Base-by-base conservation (phyloP, 805 yeast species). In the Spathaspora arborariae region DNA sequence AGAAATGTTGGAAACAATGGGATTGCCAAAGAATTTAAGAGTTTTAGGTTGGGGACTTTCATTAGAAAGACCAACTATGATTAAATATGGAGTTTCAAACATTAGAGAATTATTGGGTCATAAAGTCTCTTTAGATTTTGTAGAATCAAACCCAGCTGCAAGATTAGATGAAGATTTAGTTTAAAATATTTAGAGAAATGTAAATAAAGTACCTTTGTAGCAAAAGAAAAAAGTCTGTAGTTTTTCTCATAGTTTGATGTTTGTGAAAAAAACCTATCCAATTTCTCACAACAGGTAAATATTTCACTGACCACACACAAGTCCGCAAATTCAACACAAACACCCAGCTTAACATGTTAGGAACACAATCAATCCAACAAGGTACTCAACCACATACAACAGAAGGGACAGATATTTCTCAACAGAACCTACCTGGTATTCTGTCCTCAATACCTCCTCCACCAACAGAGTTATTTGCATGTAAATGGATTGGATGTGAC, bases 41-140 rank as follows among this genome's bases (percentile, higher is more conserved):
- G 98, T 92, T 10, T 79, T 90, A 55, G 99, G 99, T 52, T 94
- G 96, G 90, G 99, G 99, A 62, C 77, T 94, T 59, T 86, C 96
- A 20, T 78, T 94, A 65, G 99, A 94, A 72, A 85, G 99, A 74
- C 99, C 99, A 53, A 94, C 99, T 26, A 94, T 94, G 99, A 94
- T 94, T 68, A 94, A 92, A 72, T 94, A 94, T 64, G 96, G 85
- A 50, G 96, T 94, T 49, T 84, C 89, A 56, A 94, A 94, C 68
- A 94, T 94, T 60, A 85, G 99, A 77, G 99, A 94, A 69, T 75
- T 94, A 60, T 77, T 94, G 63, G 99, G 99, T 51, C 99, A 94
- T 71, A 94, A 95, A 76, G 98, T 94, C 41, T 81, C 89, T 52
- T 78, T 94, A 56, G 97, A 89, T 64, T 92, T 94, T 69, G 87